Evolutionary conservation across 164 flowering plant genomes (phyloP), one percentile per base, ranked within the genome.

Genomic region (Piper betle): DNA sequence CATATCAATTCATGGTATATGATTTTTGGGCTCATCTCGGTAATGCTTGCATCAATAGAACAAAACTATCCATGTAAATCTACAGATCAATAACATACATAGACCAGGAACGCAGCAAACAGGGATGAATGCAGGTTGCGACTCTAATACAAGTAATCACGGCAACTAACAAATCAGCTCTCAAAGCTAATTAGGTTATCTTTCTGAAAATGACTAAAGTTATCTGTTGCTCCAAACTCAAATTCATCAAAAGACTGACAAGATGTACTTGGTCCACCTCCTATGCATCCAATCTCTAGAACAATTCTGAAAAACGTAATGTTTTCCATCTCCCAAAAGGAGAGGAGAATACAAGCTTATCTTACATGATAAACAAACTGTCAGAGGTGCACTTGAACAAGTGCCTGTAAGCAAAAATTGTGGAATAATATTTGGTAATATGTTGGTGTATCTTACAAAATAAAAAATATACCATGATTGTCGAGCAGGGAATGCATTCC

Each of bases 401-500:
- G 15, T 40, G 58, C 43, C 63, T 57, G 15, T 39, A 58, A 43
- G 58, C 12, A 62, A 53, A 62, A 37, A 13, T 39, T n/a, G 50
- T 33, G 65, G 58, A 37, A 54, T 53, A 62, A 55, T 25, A 58
- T 58, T 38, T 57, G 54, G 58, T 46, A 19, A 48, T 62, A 57
- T 62, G 39, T 55, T 55, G 9, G 53, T 40, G 52, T 37, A 39
- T 54, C 65, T 53, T 54, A 62, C 65, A 62, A 16, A 53, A 62
- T 54, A 19, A n/a, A 55, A 19, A 52, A 62, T 39, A 62, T 17
- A 61, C 16, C 43, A 62, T 62, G 8, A 20, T 55, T 38, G 33
- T 55, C 13, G 33, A 25, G 58, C 33, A 55, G 39, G 33, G 56
- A 48, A 52, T 42, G 64, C 50, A 1, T 39, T 62, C 65, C 65